phyloP scores from a whole-genome alignment of 176 grass and related monocot genomes.

The Oryza coarctata region DNA sequence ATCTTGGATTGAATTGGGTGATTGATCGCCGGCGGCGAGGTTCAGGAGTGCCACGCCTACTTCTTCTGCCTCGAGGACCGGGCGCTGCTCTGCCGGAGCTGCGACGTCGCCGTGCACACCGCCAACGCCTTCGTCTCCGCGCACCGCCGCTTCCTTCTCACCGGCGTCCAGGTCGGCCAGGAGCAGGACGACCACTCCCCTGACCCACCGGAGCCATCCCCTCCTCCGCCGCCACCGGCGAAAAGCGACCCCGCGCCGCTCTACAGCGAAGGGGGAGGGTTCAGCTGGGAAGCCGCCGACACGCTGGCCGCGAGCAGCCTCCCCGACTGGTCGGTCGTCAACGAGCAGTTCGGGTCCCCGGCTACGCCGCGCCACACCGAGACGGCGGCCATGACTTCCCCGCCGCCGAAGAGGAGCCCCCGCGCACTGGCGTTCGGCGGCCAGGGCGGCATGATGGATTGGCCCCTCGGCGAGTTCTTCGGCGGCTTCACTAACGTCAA shows the following conservation, averaged over 20 bases:
- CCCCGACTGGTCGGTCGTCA: slow-evolving; percentile 35
- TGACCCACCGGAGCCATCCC: slow-evolving; percentile 23
- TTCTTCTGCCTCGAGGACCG: slow-evolving; percentile 98
- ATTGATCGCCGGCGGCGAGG: background rate
- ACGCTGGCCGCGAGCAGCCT: slow-evolving; percentile 14
- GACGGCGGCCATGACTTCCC: background rate
- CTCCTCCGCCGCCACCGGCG: slow-evolving; percentile 1
- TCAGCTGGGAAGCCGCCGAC: slow-evolving; percentile 17
- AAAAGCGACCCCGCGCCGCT: slow-evolving; percentile 28
- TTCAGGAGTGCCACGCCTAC: slow-evolving; percentile 81
- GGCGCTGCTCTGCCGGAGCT: slow-evolving; percentile 84
- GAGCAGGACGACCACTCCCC: background rate
- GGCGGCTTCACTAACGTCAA: slow-evolving; percentile 57
- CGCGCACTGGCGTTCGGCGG: slow-evolving; percentile 31
- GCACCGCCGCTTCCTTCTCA: slow-evolving; percentile 89
- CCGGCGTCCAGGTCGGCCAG: slow-evolving; percentile 86
- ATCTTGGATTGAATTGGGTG: background rate
- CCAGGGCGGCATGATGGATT: slow-evolving; percentile 44
- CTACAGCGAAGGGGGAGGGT: slow-evolving; percentile 19
- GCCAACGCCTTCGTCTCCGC: slow-evolving; percentile 72
- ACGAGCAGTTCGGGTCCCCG: slow-evolving; percentile 38
- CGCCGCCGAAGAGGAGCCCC: slow-evolving; percentile 30
- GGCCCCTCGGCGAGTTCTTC: slow-evolving; percentile 78
- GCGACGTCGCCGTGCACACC: slow-evolving; percentile 86
- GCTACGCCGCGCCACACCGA: background rate